Base-by-base conservation (phyloP, 495 filamentous ascomycete genomes). In the Penicillium ochrochloron region DNA sequence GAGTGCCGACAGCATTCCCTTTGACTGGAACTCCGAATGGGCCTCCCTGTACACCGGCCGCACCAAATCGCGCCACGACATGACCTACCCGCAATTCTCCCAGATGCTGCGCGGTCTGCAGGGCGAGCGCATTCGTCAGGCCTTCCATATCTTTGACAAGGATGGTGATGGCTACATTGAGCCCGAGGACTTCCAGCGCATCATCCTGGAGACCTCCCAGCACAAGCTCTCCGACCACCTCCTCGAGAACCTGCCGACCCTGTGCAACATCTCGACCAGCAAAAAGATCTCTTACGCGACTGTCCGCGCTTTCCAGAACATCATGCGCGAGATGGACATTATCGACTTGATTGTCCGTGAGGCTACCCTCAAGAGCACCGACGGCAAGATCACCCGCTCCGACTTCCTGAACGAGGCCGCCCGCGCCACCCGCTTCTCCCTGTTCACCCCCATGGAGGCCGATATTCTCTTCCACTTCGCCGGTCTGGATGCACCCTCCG, bases 391-490 rank as follows among this genome's bases (percentile, higher is more conserved):
- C 72, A 97, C 94, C 6, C 86, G 92, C 33, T 86, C 92, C 19
- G 95, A 98, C 68, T 99, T 99, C 78, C 79, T 99, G 51, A 96
- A 97, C 78, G 93, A 97, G 77, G 95, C 95, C 21, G 88, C 94
- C 25, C 88, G 88, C 44, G 87, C 93, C 69, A 95, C 93, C 27
- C 88, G 96, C 23, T 99, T 97, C 79, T 93, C 93, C 5, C 83
- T 95, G 0, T 97, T 97, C 78, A 97, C 95, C 0, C 95, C 95
- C 1, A 97, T 99, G 94, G 95, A 99, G 76, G 95, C 96, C 3
- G 95, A 98, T 74, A 98, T 99, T 67, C 85, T 99, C 19, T 99
- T 99, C 83, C 95, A 99, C 76, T 99, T 99, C 70, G 95, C 95
- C 42, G 92, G 93, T 48, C 81, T 99, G 50, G 92, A 97, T 72